phyloP scores from a whole-genome alignment of 352 stramenopile genomes.

The Globisporangium sylvaticum region DNA sequence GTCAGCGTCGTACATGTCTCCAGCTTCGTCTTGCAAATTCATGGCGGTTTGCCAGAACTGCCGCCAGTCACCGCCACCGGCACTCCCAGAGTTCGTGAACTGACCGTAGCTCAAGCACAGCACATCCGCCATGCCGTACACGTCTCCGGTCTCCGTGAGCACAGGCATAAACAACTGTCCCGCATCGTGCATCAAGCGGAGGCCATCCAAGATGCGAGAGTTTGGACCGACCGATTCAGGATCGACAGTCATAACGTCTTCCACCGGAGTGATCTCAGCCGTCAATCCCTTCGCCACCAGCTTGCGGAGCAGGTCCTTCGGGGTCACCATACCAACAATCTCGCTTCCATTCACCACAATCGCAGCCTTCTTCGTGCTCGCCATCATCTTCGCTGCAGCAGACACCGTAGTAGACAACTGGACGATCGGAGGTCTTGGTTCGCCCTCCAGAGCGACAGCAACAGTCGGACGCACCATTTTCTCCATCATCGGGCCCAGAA shows the following conservation, averaged over 20 bases:
- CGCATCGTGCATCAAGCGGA: slow-evolving; percentile 83
- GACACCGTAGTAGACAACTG: slow-evolving; percentile 65
- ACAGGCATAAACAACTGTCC: slow-evolving; percentile 86
- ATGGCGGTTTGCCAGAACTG: slow-evolving; percentile 88
- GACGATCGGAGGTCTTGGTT: slow-evolving; percentile 76
- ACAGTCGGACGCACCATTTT: slow-evolving; percentile 88
- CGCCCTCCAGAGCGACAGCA: slow-evolving; percentile 71
- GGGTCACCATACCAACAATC: slow-evolving; percentile 81
- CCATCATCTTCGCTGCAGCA: slow-evolving; percentile 82
- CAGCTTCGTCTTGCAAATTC: slow-evolving; percentile 82
- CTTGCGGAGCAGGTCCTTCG: slow-evolving; percentile 85
- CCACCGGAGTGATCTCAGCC: slow-evolving; percentile 68
- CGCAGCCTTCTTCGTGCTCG: slow-evolving; percentile 77
- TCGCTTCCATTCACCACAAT: slow-evolving; percentile 72
- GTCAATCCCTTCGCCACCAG: slow-evolving; percentile 78
- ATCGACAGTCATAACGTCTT: slow-evolving; percentile 85
- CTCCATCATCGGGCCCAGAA: slow-evolving; percentile 86
- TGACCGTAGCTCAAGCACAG: slow-evolving; percentile 86
- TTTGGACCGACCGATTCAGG: slow-evolving; percentile 70
- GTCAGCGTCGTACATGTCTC: slow-evolving; percentile 71
- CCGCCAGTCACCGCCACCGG: slow-evolving; percentile 74
- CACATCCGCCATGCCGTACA: slow-evolving; percentile 86
- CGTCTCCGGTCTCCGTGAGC: slow-evolving; percentile 66
- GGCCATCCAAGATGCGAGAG: slow-evolving; percentile 78
- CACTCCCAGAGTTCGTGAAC: slow-evolving; percentile 77